These are phyloP conservation scores for Debaryomyces castellii DNA, from an alignment of 805 yeast species.

Conservation along the genomic window DNA sequence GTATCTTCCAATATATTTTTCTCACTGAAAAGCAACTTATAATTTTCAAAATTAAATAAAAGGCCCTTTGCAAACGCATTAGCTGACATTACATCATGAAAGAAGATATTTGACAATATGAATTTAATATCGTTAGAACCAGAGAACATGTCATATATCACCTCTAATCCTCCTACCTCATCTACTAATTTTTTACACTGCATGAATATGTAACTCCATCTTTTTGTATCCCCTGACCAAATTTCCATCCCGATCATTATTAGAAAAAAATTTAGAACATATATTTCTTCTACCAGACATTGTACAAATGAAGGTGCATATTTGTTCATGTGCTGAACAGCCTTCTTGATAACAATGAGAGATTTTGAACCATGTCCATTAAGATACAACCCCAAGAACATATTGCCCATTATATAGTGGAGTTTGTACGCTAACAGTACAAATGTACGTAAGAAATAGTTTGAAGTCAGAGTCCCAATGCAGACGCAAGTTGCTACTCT, in stretches of 20 bases:
- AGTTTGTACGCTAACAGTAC: too few species aligned
- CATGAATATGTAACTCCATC: conserved; percentile 14
- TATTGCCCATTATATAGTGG: too few species aligned
- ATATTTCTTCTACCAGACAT: conserved; percentile 6
- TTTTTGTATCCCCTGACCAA: conserved; percentile 19
- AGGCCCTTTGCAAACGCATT: conserved; percentile 16
- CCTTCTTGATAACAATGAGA: too few species aligned
- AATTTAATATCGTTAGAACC: conserved; percentile 19
- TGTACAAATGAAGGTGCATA: too few species aligned
- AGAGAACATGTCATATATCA: conserved; percentile 11
- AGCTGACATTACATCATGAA: conserved; percentile 19
- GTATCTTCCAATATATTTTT: conserved; percentile 11
- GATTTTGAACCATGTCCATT: too few species aligned
- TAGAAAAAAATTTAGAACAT: conserved; percentile 13
- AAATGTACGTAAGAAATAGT: too few species aligned
- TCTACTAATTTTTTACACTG: conserved; percentile 9
- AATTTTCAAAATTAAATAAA: conserved; percentile 10
- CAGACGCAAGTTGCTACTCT: too few species aligned
- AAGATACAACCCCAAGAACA: too few species aligned
- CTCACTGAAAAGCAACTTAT: conserved; percentile 8
- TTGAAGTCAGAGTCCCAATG: too few species aligned
- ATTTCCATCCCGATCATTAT: conserved; percentile 12
- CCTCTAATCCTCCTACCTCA: conserved; percentile 15
- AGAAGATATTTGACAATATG: conserved; percentile 18
- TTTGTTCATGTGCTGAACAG: too few species aligned